Percentiles rank a stretch among this genome's conserved stretches.
Conservation (phyloP, 805 yeast genomes). For the Sugiyamaella lignohabitans region DNA sequence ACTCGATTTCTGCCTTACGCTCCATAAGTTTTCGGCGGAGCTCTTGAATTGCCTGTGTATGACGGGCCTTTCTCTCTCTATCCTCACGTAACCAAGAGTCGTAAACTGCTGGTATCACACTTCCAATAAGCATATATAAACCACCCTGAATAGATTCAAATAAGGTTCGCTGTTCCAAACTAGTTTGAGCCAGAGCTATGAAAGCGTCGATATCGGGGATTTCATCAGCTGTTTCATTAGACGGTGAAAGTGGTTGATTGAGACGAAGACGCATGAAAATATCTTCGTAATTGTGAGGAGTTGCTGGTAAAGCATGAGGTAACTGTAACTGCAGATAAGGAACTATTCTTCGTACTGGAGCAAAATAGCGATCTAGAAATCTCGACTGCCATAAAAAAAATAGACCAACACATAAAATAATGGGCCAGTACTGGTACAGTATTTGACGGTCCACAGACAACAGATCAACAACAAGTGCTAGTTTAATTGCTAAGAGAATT, state of each 20-base stretch:
- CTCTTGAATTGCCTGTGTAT: not conserved
- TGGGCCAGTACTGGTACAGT: not conserved
- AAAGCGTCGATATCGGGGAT: not conserved
- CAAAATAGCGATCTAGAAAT: not conserved
- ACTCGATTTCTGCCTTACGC: no score
- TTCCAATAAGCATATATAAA: conserved; percentile 11
- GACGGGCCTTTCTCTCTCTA: conserved; percentile 4
- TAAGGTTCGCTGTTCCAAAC: not conserved
- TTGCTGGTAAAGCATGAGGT: conserved; percentile 10
- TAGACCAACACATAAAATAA: not conserved
- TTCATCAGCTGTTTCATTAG: not conserved
- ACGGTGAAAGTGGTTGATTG: not conserved
- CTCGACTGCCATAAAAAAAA: conserved; percentile 2
- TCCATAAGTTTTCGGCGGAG: not conserved
- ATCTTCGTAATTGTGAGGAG: not conserved
- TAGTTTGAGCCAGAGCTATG: not conserved
- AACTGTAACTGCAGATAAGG: conserved; percentile 5
- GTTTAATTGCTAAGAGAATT: not conserved
- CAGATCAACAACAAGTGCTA: conserved; percentile 9
- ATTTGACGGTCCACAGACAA: not conserved
- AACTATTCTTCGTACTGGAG: not conserved
- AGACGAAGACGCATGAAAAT: conserved; percentile 2
- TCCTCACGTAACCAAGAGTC: conserved; percentile 16
- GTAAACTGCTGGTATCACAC: conserved; percentile 16
- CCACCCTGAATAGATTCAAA: not conserved